Conservation (phyloP, 2,329 filamentous ascomycete species). For the Xylariaceae sp. region DNA sequence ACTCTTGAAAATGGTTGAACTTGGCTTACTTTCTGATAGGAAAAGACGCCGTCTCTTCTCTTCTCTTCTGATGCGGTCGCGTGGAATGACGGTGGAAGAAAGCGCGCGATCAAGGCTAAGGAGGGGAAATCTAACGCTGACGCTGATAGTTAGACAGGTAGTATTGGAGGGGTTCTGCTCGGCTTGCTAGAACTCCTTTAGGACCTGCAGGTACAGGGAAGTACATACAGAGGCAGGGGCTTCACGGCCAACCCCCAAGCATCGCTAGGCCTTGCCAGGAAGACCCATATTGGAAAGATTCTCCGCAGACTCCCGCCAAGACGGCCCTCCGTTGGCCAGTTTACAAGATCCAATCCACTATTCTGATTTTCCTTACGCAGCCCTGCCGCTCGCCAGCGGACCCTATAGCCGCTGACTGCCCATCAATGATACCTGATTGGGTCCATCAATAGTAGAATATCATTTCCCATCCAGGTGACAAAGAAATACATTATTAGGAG, state of each 20-base stretch:
- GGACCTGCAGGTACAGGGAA: background rate
- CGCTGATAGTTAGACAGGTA: background rate
- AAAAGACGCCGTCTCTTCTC: too few species aligned
- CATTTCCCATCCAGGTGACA: constrained; percentile 9
- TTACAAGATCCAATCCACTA: constrained; percentile 29
- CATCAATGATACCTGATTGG: constrained; percentile 21
- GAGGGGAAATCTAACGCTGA: background rate
- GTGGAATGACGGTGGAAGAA: too few species aligned
- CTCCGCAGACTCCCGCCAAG: constrained; percentile 28
- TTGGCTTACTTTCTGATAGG: background rate
- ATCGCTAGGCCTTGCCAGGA: background rate
- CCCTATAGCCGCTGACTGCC: constrained; percentile 27
- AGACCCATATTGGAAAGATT: constrained; percentile 7
- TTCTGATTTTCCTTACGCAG: constrained; percentile 24
- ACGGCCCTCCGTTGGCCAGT: constrained; percentile 28
- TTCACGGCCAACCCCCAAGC: background rate
- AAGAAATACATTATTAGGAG: background rate
- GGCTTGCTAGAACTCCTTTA: background rate
- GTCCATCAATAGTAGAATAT: background rate
- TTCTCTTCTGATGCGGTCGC: too few species aligned
- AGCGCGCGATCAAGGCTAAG: too few species aligned
- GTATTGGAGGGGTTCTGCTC: background rate
- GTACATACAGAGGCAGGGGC: constrained; percentile 18
- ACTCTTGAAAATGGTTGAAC: background rate
- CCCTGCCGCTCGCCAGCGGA: constrained; percentile 14